A percentile compares a stretch with the other conserved stretches of the same genome.
Conservation (phyloP, 2,329 filamentous ascomycete genomes). For the Aspergillus chevalieri region DNA sequence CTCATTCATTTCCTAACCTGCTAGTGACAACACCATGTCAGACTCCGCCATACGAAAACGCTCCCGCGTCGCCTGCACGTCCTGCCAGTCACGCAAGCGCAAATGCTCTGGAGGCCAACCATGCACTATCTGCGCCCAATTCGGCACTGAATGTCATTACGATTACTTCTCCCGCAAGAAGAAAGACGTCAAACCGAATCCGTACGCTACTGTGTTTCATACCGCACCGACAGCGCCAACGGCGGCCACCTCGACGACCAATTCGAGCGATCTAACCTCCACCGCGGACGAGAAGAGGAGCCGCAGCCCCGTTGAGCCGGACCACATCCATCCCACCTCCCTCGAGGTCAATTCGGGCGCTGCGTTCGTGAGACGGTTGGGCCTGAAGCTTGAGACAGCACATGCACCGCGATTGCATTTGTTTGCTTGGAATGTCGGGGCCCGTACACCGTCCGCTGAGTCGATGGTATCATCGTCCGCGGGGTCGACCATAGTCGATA, state of each 20-base stretch:
- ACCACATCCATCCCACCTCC: conserved; percentile 28
- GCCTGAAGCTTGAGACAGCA: conserved; percentile 48
- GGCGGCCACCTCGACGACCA: neutral
- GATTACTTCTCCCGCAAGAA: conserved; percentile 27
- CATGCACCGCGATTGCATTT: conserved; percentile 50
- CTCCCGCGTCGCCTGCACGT: conserved; percentile 44
- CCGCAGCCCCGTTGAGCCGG: conserved; percentile 10
- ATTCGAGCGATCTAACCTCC: neutral
- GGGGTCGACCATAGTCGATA: conserved; percentile 37
- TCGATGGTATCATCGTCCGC: conserved; percentile 4
- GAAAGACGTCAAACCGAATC: conserved; percentile 21
- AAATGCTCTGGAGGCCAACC: conserved; percentile 51
- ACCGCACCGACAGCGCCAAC: neutral
- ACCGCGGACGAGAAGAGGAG: neutral
- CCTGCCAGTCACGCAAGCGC: conserved; percentile 52
- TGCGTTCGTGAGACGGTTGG: conserved; percentile 50
- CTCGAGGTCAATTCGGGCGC: conserved; percentile 54
- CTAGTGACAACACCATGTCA: conserved; percentile 13
- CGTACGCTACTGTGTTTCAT: conserved; percentile 9
- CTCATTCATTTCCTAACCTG: neutral
- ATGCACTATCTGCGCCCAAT: conserved; percentile 49
- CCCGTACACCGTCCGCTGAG: conserved; percentile 5
- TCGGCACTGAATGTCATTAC: conserved; percentile 51
- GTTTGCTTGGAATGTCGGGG: conserved; percentile 52
- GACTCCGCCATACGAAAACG: conserved; percentile 30